phyloP scores from a whole-genome alignment of 2,329 filamentous ascomycete genomes.

The Trichoderma citrinoviride region DNA sequence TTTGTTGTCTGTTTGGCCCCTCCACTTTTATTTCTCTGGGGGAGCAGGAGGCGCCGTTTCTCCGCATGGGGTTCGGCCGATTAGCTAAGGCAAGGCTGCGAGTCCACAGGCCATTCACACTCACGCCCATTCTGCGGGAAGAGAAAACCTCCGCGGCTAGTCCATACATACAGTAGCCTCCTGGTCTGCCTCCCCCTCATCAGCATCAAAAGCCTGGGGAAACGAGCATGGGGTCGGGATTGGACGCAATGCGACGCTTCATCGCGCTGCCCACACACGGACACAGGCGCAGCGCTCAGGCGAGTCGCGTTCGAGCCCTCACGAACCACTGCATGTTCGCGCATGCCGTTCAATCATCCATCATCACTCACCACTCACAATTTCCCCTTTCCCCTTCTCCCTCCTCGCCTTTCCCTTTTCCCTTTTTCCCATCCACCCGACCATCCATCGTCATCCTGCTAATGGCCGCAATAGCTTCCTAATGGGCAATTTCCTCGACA shows the following conservation, averaged over 20 bases:
- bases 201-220: too few relatives aligned
- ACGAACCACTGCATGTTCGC: too few relatives aligned
- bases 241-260: conserved; percentile 7
- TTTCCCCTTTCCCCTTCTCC: not conserved
- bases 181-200: too few relatives aligned
- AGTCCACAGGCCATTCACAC: too few relatives aligned
- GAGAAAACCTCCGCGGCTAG: too few relatives aligned
- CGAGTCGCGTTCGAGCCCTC: not conserved
- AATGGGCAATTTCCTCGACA: conserved; percentile 7
- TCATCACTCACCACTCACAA: too few relatives aligned
- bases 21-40: conserved; percentile 10
- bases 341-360: too few relatives aligned
- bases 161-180: too few relatives aligned
- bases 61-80: conserved; percentile 12
- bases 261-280: not conserved
- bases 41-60: conserved; percentile 11
- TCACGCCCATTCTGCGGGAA: too few relatives aligned
- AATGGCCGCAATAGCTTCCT: conserved; percentile 14
- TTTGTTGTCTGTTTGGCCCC: conserved; percentile 15
- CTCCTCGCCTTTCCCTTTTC: not conserved
- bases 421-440: not conserved
- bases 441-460: not conserved
- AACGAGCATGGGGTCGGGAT: not conserved
- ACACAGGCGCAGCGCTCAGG: not conserved
- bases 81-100: conserved; percentile 3